Evolutionary conservation across 805 yeast genomes (phyloP), one percentile per base, ranked within the genome.

Genomic region (Wickerhamiella sorbophila): DNA sequence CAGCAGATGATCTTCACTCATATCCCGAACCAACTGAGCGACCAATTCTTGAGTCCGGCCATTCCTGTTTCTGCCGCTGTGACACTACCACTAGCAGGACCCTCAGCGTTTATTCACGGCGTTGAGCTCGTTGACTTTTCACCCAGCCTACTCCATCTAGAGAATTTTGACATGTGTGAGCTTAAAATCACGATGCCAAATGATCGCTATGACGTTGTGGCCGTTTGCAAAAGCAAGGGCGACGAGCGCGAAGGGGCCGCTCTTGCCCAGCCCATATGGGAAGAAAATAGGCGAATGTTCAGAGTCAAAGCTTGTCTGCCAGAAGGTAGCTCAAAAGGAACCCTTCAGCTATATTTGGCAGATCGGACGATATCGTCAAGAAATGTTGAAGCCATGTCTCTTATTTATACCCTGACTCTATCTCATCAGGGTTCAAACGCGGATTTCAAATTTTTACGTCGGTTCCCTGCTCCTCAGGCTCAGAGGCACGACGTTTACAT

Each of bases 41-140:
- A 82, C 48, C 98, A 91, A 59, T 95, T 83, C 61, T 73, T 88
- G 17, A 69, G 74, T 24, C 97, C 96, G 3, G 83, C 93, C 2
- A 64, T 88, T 46, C 87, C 83, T 47, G 79, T 81, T 29, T 69
- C 75, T 48, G 74, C 79, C 18, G 87, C 91, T 14, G 68, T 84
- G 44, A 74, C 85, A 36, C 64, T 88, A 38, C 98, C 98, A 0
- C 71, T 93, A 24, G 74, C 79, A n/a, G 82, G 85, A 54, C 87
- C 95, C 0, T 79, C 84, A 0, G 85, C 79, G 52, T 74, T 79
- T 58, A 66, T 63, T 32, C 72, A 75, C 54, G 65, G 69, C 1
- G 57, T 88, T 33, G 66, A 67, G 45, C 68, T 86, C 41, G 62
- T 71, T 45, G 78, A 76, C 56, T 88, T 73, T 63, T 82, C 84